phyloP scores from a whole-genome alignment of 495 filamentous ascomycete genomes.

The Viridothelium virens region DNA sequence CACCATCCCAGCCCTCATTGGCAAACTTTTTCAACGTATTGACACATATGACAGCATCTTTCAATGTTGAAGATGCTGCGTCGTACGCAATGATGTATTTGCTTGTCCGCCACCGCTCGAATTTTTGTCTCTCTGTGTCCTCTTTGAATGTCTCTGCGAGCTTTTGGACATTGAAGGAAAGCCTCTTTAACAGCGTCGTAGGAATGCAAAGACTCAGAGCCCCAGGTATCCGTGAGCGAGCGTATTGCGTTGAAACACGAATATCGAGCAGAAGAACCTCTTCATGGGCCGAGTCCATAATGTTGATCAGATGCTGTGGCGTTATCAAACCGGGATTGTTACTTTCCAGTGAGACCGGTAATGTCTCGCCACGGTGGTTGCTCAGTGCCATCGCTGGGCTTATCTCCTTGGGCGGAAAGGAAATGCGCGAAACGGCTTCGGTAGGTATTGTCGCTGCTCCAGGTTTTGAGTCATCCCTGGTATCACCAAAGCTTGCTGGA shows the following conservation, averaged over 20 bases:
- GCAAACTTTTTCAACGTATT: constrained; percentile 92
- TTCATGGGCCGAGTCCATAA: constrained; percentile 51
- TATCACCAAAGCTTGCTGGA: constrained; percentile 34
- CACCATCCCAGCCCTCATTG: constrained; percentile 72
- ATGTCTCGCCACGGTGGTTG: constrained; percentile 49
- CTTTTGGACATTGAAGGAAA: constrained; percentile 86
- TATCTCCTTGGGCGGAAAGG: background rate
- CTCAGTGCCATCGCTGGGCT: background rate
- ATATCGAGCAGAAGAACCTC: constrained; percentile 77
- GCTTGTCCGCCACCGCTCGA: constrained; percentile 65
- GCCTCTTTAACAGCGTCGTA: constrained; percentile 83
- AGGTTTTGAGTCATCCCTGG: constrained; percentile 10
- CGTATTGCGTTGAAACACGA: constrained; percentile 75
- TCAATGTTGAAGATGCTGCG: constrained; percentile 59
- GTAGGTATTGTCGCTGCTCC: background rate
- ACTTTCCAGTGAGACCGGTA: constrained; percentile 43
- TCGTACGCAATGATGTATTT: constrained; percentile 85
- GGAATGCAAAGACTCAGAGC: constrained; percentile 93
- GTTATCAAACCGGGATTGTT: constrained; percentile 50
- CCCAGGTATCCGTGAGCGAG: constrained; percentile 61
- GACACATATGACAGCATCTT: constrained; percentile 65
- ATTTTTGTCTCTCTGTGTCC: constrained; percentile 61
- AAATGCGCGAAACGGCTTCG: background rate
- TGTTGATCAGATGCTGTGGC: constrained; percentile 53
- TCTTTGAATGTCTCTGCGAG: constrained; percentile 80